These are phyloP conservation scores for Allomyces javanicus DNA, from an alignment of 192 early-diverging fungal species.

Conservation along the genomic window DNA sequence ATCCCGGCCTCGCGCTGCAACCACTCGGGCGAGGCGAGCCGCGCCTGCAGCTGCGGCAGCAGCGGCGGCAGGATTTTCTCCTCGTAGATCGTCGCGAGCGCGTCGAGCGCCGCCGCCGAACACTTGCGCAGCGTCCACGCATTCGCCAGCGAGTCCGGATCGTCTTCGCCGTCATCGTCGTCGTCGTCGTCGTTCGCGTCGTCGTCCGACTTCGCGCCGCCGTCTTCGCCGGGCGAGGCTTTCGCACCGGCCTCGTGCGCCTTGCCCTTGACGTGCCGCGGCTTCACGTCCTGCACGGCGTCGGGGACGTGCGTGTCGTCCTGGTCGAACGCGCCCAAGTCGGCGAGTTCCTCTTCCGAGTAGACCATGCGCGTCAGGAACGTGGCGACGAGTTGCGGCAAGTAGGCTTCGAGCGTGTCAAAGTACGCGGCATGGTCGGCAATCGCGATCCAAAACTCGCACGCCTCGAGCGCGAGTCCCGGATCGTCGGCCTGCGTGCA, in stretches of 20 bases:
- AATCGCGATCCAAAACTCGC: conserved; percentile 97
- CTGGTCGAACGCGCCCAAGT: conserved; percentile 26
- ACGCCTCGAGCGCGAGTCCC: conserved; percentile 85
- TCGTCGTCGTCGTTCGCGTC: conserved; percentile 50
- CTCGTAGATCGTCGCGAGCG: conserved; percentile 72
- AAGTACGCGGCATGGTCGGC: conserved; percentile 74
- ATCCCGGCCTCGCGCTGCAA: conserved; percentile 82
- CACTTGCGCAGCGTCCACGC: conserved; percentile 99
- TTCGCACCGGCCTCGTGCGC: conserved; percentile 42
- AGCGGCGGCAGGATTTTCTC: conserved; percentile 65
- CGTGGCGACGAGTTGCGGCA: conserved; percentile 67
- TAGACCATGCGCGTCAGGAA: conserved; percentile 93
- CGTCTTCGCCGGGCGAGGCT: conserved; percentile 9
- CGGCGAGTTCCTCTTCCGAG: conserved; percentile 67
- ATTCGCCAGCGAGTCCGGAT: conserved; percentile 61
- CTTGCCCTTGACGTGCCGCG: conserved; percentile 71
- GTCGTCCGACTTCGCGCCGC: conserved; percentile 15
- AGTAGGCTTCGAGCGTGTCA: conserved; percentile 45
- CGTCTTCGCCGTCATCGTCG: conserved; percentile 69
- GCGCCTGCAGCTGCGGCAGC: conserved; percentile 64
- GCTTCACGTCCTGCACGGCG: conserved; percentile 79
- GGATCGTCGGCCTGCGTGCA: conserved; percentile 62
- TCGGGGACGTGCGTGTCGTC: conserved; percentile 80
- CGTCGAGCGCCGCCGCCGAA: conserved; percentile 86
- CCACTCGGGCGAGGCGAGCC: conserved; percentile 75